A percentile compares a stretch with the other conserved stretches of the same genome.
Conservation (phyloP, 2,329 filamentous ascomycete species). For the Plectosphaerella sp. region DNA sequence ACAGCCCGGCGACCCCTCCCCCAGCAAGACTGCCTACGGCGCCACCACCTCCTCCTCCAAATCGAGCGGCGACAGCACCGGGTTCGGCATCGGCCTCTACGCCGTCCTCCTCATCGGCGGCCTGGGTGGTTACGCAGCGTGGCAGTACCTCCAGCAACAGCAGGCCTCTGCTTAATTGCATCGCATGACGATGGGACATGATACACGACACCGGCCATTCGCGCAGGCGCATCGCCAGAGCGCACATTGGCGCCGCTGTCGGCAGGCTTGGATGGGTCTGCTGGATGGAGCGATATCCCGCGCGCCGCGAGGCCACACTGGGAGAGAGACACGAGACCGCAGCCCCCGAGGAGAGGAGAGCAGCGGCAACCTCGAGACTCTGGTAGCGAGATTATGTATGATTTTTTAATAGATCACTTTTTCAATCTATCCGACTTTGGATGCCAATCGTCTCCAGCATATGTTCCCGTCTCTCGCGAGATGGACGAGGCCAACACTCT, state of each 20-base stretch:
- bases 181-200: neutral
- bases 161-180: slow-evolving; percentile 16
- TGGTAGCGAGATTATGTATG: too few relatives aligned
- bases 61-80: slow-evolving; percentile 42
- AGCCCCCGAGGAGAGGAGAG: neutral
- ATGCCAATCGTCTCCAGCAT: too few relatives aligned
- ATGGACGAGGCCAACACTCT: too few relatives aligned
- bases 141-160: slow-evolving; percentile 75
- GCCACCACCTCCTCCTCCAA: slow-evolving; percentile 44
- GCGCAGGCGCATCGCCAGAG: neutral
- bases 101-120: slow-evolving; percentile 75
- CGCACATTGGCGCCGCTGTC: neutral
- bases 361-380: neutral
- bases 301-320: neutral
- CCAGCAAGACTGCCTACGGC: slow-evolving; percentile 47
- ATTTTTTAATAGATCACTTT: too few relatives aligned
- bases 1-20: slow-evolving; percentile 73
- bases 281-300: neutral
- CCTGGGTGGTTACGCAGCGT: slow-evolving; percentile 71
- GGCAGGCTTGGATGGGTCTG: too few relatives aligned
- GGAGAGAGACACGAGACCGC: neutral
- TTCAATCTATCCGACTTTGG: too few relatives aligned
- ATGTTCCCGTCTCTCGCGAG: too few relatives aligned
- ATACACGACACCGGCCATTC: neutral
- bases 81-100: slow-evolving; percentile 76